Base-by-base conservation (phyloP, 208 protist genomes). In the Leishmania martiniquensis region DNA sequence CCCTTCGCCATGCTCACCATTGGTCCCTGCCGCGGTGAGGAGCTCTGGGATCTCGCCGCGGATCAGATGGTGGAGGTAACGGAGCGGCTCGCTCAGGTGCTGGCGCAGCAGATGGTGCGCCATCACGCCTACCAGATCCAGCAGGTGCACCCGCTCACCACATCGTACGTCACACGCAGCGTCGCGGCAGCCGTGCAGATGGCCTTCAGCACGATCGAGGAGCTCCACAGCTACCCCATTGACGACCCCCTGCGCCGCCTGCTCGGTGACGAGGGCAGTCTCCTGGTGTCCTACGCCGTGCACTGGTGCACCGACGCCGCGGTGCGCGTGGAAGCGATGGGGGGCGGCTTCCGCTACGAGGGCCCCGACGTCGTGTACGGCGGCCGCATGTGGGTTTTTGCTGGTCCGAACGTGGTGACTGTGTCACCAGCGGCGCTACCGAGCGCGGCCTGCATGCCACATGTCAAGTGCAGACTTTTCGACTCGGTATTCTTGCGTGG, bases 261-360 rank as follows among this genome's bases (percentile, higher is more conserved):
- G 49, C 82, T 95, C 39, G 89, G 90, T 44, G 88, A 91, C 15
- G 88, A 93, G 37, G 88, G 89, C 60, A 20, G 75, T 57, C 76
- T 94, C 10, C 62, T 89, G 72, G 25, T 97, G 60, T 82, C 85
- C 25, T 93, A 87, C 71, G 85, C 91, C n/a, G 85, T 95, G 39
- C 89, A 97, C 85, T 97, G 91, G 90, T 97, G 93, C 75, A 88
- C 69, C 39, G 85, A 95, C 72, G 93, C 88, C 7, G 87, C 66
- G 34, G 89, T 97, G 29, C 79, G 75, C 20, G 42, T 79, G 22
- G 88, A 93, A 25, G 72, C 51, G 3, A 32, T 81, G 20, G 78
- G 69, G 9, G 80, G 57, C 57, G 73, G 83, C 63, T 82, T 78
- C 76, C 87, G 82, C 71, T 96, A 95, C 67, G 89, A 89, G 47